These are phyloP conservation scores for Oldenlandia corymbosa DNA, from an alignment of 257 asterid genomes.

Conservation along the genomic window DNA sequence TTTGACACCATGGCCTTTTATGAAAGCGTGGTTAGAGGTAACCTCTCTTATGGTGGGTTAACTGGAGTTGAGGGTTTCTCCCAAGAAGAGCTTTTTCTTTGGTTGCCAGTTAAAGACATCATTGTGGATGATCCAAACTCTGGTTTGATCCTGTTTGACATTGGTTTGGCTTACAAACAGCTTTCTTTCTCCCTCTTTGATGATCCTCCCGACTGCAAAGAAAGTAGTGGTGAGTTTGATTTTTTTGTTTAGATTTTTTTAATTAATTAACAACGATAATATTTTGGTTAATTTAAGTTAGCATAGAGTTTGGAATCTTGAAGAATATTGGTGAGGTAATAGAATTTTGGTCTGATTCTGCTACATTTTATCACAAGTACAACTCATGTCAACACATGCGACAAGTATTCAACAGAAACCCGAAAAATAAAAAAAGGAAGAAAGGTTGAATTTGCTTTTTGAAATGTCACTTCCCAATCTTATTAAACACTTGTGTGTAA, in stretches of 20 bases:
- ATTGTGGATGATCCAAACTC: conserved; percentile 67
- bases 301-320: no score
- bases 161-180: conserved; percentile 83
- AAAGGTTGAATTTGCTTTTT: neutral
- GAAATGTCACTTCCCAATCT: conserved; percentile 1
- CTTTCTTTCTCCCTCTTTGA: conserved; percentile 82
- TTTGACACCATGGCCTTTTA: conserved; percentile 87
- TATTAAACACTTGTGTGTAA: neutral
- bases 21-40: conserved; percentile 67
- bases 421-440: neutral
- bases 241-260: neutral
- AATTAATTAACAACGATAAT: no score
- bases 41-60: conserved; percentile 71
- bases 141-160: conserved; percentile 74
- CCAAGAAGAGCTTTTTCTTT: conserved; percentile 85
- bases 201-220: conserved; percentile 75
- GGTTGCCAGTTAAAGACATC: conserved; percentile 89
- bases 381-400: conserved; percentile 11
- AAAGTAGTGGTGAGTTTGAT: conserved; percentile 25
- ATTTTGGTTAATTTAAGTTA: no score
- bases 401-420: conserved; percentile 6
- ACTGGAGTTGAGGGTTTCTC: conserved; percentile 74
- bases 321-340: neutral
- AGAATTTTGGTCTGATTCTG: neutral
- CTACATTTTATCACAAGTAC: neutral